Percentiles rank a stretch among this genome's conserved stretches.
Conservation (phyloP, 257 asterid species). For the Solanum neorickii region DNA sequence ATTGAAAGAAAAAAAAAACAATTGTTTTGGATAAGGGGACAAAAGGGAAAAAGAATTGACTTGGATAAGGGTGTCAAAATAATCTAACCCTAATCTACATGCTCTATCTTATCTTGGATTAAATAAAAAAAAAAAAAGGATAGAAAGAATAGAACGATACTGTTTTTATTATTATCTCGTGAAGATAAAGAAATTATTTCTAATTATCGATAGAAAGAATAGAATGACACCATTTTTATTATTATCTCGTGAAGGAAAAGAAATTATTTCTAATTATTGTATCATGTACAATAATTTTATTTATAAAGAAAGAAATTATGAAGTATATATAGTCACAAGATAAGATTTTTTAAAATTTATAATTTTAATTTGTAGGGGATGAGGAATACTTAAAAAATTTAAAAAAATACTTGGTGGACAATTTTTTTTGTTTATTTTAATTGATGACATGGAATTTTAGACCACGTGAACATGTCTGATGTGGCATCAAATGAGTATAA, state of each 20-base stretch:
- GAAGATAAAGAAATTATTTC: no score
- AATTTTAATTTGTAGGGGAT: neutral
- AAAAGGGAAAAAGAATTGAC: neutral
- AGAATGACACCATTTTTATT: rapidly evolving
- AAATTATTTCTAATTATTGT: no score
- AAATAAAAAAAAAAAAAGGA: no score
- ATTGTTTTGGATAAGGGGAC: neutral
- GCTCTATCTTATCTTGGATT: neutral
- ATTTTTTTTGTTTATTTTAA: neutral
- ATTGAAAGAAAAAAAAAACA: neutral
- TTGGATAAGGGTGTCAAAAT: neutral
- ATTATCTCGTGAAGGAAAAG: no score
- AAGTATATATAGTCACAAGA: no score
- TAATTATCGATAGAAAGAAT: no score
- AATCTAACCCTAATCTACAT: neutral
- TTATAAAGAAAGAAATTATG: no score
- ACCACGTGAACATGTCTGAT: neutral
- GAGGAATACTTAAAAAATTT: neutral
- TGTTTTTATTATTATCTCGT: rapidly evolving
- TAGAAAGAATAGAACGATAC: no score
- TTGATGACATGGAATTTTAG: neutral
- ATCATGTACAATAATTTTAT: no score
- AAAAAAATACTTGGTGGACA: neutral
- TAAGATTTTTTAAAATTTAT: no score
- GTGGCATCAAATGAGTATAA: neutral